Evolutionary conservation across 805 yeast species (phyloP), one percentile per base, ranked within the genome.

Genomic region (Spathaspora gorwiae): DNA sequence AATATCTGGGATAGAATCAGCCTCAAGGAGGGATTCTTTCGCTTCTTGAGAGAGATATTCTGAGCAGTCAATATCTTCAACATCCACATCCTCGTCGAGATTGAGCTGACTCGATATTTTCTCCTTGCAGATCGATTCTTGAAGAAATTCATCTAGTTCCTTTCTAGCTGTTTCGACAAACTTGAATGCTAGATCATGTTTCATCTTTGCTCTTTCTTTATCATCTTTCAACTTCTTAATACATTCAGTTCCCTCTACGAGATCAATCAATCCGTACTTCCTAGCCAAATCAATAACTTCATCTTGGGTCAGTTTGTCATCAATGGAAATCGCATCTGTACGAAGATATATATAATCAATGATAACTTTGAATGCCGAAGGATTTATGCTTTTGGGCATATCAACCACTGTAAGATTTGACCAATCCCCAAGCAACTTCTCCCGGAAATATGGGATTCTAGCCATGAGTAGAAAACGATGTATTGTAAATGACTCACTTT

Each of bases 1-100:
- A 0, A 77, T 54, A 60, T 83, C 88, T 0, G 86, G 79, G 26
- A 59, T 46, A 1, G 60, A 52, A 8, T 54, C 45, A 5, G 54
- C 42, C 5, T 49, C 41, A 50, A 65, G 47, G 10, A 72, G 46
- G 7, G 51, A 39, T 6, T 42, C n/a, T 40, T 59, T 62, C n/a
- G 63, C 59, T 1, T 47, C 46, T 0, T 37, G 44, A 1, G 60
- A 34, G 7, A 69, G 46, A 39, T 42, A 54, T 13, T 37, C 30
- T 1, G 36, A 13, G 7, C 59, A 47, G 13, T 59, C 55, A 2
- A 66, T 56, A 36, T 66, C 72, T 30, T 66, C 71, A 37, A 60
- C 53, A 24, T 65, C 68, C 5, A 58, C 43, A 9, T 62, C 70
- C 5, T 56, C 63, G 3, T 52, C 48, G 7, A 55, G 44, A 11